phyloP scores from a whole-genome alignment of 257 asterid genomes.

The Fraxinus pennsylvanica region DNA sequence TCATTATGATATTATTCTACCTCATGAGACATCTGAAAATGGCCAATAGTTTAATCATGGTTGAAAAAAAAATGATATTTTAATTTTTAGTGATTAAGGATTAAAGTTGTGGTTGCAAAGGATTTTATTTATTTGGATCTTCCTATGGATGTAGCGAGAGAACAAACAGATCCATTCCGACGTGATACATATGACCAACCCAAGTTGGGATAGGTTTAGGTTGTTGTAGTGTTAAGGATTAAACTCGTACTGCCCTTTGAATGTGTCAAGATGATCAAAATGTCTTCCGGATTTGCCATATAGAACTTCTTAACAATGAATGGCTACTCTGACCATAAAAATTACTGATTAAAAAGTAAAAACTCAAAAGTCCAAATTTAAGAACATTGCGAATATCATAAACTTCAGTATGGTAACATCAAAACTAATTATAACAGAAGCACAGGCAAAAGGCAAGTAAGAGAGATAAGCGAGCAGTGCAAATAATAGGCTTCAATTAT shows the following conservation, averaged over 20 bases:
- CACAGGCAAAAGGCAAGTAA: background rate
- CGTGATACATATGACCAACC: background rate
- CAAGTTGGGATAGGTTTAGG: background rate
- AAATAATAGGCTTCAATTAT: background rate
- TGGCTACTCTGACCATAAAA: background rate
- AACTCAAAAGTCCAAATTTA: background rate
- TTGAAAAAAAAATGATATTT: background rate
- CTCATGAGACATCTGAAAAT: background rate
- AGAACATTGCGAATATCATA: background rate
- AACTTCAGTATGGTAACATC: background rate
- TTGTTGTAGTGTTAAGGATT: background rate
- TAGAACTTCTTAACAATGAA: background rate
- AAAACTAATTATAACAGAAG: background rate
- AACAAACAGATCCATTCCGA: background rate
- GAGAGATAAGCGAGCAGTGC: background rate
- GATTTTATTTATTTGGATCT: background rate
- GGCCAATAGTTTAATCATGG: background rate
- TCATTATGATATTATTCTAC: background rate
- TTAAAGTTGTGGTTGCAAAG: conserved; percentile 2
- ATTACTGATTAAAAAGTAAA: background rate
- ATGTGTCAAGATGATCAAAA: background rate
- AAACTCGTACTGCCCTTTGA: background rate
- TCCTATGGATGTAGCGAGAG: background rate
- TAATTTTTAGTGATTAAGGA: background rate
- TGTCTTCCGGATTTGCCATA: background rate